Conservation (phyloP, 2,329 filamentous ascomycete genomes). For the Trichophyton rubrum region DNA sequence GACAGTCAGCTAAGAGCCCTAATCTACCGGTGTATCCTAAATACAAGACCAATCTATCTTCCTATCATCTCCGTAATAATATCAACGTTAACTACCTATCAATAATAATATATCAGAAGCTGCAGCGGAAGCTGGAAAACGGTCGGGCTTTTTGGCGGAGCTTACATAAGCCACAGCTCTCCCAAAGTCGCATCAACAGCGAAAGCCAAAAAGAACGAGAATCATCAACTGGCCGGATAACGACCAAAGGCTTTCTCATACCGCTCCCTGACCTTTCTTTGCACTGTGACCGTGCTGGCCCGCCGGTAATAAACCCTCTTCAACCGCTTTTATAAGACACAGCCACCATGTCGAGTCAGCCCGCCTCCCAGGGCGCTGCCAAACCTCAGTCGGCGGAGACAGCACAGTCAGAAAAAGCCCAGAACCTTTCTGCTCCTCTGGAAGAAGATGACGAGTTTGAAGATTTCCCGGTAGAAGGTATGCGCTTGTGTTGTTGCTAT, state of each 20-base stretch:
- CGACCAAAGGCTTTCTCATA: neutral
- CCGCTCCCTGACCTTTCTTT: neutral
- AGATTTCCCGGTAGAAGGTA: constrained; percentile 94
- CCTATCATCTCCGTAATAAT: too few relatives aligned
- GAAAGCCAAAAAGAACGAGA: neutral
- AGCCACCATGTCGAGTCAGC: neutral
- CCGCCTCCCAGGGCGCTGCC: neutral
- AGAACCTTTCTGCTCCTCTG: constrained; percentile 57
- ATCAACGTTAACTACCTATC: too few relatives aligned
- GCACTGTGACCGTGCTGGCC: neutral
- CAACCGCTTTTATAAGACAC: neutral
- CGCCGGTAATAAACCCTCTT: neutral
- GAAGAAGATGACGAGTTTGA: constrained; percentile 99
- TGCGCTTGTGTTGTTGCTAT: constrained; percentile 4
- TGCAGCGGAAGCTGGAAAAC: too few relatives aligned
- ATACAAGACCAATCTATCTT: too few relatives aligned
- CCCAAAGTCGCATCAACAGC: neutral
- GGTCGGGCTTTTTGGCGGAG: too few relatives aligned
- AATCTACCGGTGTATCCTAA: too few relatives aligned
- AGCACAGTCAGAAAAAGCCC: constrained; percentile 13
- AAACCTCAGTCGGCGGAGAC: neutral
- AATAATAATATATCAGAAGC: too few relatives aligned
- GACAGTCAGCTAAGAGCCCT: too few relatives aligned
- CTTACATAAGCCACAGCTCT: too few relatives aligned
- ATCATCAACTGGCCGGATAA: neutral